Conservation (phyloP, 169 alveolate species). For the Eimeria praecox region DNA sequence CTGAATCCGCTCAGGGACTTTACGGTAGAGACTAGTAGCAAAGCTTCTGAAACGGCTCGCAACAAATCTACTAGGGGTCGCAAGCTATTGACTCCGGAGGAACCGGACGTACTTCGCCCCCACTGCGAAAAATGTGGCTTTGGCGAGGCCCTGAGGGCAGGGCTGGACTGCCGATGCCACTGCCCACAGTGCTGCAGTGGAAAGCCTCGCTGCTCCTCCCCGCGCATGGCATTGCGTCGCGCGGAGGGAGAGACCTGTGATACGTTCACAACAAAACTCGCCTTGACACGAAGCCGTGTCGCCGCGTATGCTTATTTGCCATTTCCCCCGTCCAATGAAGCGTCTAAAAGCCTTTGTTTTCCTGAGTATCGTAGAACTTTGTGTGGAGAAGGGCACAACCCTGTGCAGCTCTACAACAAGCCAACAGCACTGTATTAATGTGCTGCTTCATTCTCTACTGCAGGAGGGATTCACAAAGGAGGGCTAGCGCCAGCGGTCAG, state of each 20-base stretch:
- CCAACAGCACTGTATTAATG: background rate
- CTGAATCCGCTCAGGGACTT: slow-evolving; percentile 10
- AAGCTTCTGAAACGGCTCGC: background rate
- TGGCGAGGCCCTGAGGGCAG: slow-evolving; percentile 72
- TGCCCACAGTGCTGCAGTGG: slow-evolving; percentile 66
- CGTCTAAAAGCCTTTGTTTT: background rate
- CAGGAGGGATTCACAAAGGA: slow-evolving; percentile 15
- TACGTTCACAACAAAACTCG: slow-evolving; percentile 52
- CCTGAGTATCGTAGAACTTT: background rate
- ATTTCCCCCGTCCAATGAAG: background rate
- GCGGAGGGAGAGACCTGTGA: slow-evolving; percentile 57
- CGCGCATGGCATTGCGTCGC: slow-evolving; percentile 76
- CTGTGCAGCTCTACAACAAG: background rate
- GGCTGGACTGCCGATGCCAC: slow-evolving; percentile 77
- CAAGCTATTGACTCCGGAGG: slow-evolving; percentile 40
- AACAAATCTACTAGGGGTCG: slow-evolving; percentile 36
- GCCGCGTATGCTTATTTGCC: slow-evolving; percentile 24
- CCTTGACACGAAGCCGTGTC: slow-evolving; percentile 69
- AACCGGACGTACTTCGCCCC: slow-evolving; percentile 69
- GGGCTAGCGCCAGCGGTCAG: slow-evolving; percentile 7
- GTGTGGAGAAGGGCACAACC: background rate
- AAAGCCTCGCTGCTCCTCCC: slow-evolving; percentile 76
- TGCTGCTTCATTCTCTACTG: slow-evolving; percentile 1
- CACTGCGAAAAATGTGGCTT: slow-evolving; percentile 71
- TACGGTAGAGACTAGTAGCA: background rate